Evolutionary conservation across 495 filamentous ascomycete species (phyloP).

Genomic region (Neurospora cerealis): DNA sequence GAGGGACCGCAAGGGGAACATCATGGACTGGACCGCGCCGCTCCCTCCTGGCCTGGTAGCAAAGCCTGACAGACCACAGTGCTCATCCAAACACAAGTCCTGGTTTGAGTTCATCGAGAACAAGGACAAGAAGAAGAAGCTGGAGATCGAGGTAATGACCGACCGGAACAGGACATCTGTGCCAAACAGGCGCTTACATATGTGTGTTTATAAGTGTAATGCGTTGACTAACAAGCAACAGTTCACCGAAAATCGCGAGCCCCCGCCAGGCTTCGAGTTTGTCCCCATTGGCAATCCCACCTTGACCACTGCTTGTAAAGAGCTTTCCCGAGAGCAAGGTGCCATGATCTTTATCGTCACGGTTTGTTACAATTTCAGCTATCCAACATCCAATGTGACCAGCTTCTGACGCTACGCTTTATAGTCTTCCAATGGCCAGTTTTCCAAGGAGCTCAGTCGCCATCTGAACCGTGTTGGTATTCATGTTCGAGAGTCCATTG

Average conservation of each 20-base stretch:
- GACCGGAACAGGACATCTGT: neutral
- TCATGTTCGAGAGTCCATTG: slow-evolving; percentile 50
- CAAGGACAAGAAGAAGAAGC: slow-evolving; percentile 45
- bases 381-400: neutral
- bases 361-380: slow-evolving; percentile 37
- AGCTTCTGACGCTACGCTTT: slow-evolving; percentile 2
- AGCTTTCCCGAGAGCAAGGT: slow-evolving; percentile 58
- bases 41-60: slow-evolving; percentile 22
- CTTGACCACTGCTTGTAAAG: slow-evolving; percentile 68
- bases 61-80: slow-evolving; percentile 16
- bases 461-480: slow-evolving; percentile 74
- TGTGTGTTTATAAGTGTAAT: neutral
- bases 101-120: slow-evolving; percentile 47
- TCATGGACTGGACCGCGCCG: slow-evolving; percentile 22
- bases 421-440: slow-evolving; percentile 5
- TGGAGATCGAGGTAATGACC: slow-evolving; percentile 36
- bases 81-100: slow-evolving; percentile 40
- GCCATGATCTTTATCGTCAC: slow-evolving; percentile 70
- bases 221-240: slow-evolving; percentile 21
- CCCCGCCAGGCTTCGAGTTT: slow-evolving; percentile 74
- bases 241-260: slow-evolving; percentile 32
- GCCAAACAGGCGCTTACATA: neutral
- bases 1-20: slow-evolving; percentile 17
- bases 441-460: slow-evolving; percentile 9
- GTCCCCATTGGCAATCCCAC: slow-evolving; percentile 73